Evolutionary conservation across 1,284 basidiomycete species (phyloP), one percentile per base, ranked within the genome.

Genomic region (Ustilago bromivora): DNA sequence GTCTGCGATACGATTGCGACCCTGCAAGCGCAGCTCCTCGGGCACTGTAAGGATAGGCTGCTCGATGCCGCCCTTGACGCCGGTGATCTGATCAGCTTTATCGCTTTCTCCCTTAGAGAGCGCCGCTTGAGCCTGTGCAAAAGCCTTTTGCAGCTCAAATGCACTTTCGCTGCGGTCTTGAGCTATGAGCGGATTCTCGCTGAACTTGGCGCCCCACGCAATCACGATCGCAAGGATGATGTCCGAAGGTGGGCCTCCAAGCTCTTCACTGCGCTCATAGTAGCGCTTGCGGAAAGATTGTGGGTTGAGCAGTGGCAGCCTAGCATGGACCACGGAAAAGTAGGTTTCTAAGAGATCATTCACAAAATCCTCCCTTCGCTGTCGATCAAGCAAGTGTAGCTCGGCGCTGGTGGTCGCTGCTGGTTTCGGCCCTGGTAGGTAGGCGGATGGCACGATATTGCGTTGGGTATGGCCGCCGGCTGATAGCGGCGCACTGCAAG

Each of bases 201-300:
- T 93, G 85, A 96, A 96, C 81, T 95, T 94, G 49, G 93, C 92
- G 23, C 95, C 95, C 92, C 93, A 96, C 0, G 94, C 94, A 55
- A 97, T 88, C n/a, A 95, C 92, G 0, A 92, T 92, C 4, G 95
- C 94, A 43, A 96, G 89, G 17, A 95, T 88, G 3, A 92, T 90
- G 51, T 92, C 92, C 66, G 93, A 90, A 2, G 80, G 71, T 15
- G 78, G 54, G 12, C 72, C 74, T 56, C 80, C 76, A 0, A 73
- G 51, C 52, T 81, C 77, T 31, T 66, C 41, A 19, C 63, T 58
- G 7, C 66, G 63, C 40, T 76, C 68, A 53, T 72, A 75, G 60
- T 70, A 81, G 40, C 69, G 59, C 61, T 71, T 67, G 46, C 66
- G 64, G 57, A 81, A 82, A 8, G 58, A 58, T 47, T 73, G 65